These are phyloP conservation scores for Alternaria rosae DNA, from an alignment of 2,329 filamentous ascomycete species.

Conservation along the genomic window DNA sequence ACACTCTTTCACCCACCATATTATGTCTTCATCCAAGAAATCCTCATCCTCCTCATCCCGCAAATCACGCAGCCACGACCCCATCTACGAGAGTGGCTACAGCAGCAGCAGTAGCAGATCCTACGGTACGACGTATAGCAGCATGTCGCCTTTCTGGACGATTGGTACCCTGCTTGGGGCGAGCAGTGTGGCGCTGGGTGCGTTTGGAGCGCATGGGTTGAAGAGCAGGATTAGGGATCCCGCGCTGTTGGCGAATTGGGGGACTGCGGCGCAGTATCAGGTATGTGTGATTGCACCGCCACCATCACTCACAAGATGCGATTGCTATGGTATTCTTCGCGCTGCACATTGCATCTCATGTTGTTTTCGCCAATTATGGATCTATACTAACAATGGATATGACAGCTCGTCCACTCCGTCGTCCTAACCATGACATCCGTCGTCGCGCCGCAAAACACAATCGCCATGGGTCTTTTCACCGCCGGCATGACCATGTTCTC, in stretches of 20 bases:
- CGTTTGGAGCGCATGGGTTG: constrained; percentile 73
- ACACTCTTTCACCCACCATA: constrained; percentile 6
- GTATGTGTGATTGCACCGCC: no score
- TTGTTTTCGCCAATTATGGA: background rate
- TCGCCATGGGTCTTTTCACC: constrained; percentile 66
- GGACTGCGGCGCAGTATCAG: constrained; percentile 73
- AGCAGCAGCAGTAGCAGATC: background rate
- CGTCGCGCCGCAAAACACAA: constrained; percentile 61
- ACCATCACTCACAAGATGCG: no score
- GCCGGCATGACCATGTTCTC: constrained; percentile 73
- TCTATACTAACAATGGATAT: background rate
- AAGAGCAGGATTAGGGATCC: constrained; percentile 69
- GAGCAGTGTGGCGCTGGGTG: constrained; percentile 66
- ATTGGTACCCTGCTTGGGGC: constrained; percentile 70
- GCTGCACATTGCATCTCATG: background rate
- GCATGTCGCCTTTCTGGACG: constrained; percentile 63
- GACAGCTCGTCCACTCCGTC: constrained; percentile 70
- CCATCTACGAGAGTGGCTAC: background rate
- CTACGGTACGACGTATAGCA: constrained; percentile 10
- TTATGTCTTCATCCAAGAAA: constrained; percentile 20
- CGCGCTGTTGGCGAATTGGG: constrained; percentile 65
- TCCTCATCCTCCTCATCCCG: constrained; percentile 14
- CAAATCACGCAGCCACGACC: constrained; percentile 8
- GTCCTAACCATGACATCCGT: constrained; percentile 65
- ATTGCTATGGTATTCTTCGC: no score